Evolutionary conservation across 345 rosid species (phyloP).

Genomic region (Salix udensis): DNA sequence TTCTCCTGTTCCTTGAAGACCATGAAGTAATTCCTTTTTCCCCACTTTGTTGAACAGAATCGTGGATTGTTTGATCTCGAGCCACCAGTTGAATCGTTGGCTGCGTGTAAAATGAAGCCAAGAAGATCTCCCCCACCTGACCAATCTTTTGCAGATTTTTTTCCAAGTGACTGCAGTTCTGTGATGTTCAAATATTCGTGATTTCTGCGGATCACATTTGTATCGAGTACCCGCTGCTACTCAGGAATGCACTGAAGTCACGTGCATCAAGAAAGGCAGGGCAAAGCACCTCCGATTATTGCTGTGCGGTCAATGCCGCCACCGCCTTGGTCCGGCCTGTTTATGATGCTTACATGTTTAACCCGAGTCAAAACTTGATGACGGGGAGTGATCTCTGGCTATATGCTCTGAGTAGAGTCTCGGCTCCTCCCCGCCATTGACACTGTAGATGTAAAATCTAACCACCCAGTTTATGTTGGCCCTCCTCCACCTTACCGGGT

Average conservation of each 20-base stretch:
- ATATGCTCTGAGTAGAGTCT: not conserved
- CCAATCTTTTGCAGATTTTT: conserved; percentile 7
- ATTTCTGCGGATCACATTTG: not conserved
- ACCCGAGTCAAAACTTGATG: not conserved
- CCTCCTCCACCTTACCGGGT: not conserved
- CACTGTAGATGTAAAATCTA: conserved; percentile 4
- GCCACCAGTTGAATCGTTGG: not conserved
- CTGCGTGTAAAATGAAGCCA: not conserved
- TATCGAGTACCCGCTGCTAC: not conserved
- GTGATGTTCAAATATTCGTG: not conserved
- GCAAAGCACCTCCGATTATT: not conserved
- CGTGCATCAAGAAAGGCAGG: not conserved
- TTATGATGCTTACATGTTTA: not conserved
- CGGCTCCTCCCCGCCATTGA: not conserved
- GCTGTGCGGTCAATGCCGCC: not conserved
- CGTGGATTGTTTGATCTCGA: not conserved
- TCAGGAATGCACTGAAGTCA: not conserved
- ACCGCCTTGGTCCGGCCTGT: not conserved
- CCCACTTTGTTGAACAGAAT: not conserved
- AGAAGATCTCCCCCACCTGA: conserved; percentile 2
- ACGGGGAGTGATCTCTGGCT: conserved; percentile 3
- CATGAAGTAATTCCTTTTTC: not conserved
- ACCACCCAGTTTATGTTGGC: not conserved
- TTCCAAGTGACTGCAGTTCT: conserved; percentile 4
- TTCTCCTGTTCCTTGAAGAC: conserved; percentile 48